A percentile compares a stretch with the other conserved stretches of the same genome.
Evolutionary conservation across 2,329 filamentous ascomycete genomes (phyloP).

Genomic region (Diplodia mutila): DNA sequence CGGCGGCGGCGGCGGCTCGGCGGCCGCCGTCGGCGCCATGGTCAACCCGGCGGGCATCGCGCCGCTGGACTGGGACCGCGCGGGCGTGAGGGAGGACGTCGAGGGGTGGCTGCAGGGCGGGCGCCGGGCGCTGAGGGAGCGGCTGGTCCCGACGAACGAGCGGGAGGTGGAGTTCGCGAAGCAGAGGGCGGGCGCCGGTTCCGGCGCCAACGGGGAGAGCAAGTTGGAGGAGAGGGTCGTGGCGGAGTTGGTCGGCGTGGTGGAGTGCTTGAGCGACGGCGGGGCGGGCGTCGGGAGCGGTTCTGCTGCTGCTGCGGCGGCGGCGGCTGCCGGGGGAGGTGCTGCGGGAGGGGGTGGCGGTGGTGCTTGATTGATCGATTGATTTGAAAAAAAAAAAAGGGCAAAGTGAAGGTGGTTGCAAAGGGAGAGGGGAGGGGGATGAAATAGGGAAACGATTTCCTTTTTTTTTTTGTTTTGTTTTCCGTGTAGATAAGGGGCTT

Average conservation of each 20-base stretch:
- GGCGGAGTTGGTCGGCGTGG: conserved; percentile 39
- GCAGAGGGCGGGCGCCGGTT: conserved; percentile 48
- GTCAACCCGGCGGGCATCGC: conserved; percentile 65
- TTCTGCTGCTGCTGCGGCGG: too few species aligned
- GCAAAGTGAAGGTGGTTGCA: background rate
- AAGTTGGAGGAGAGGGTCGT: conserved; percentile 77
- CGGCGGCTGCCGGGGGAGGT: too few species aligned
- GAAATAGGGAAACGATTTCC: background rate
- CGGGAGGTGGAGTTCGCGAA: conserved; percentile 68
- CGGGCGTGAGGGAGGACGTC: conserved; percentile 75
- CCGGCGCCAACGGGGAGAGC: conserved; percentile 57
- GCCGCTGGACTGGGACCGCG: conserved; percentile 74
- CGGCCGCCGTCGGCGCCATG: conserved; percentile 39
- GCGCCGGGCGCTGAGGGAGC: conserved; percentile 66
- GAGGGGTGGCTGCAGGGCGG: conserved; percentile 77
- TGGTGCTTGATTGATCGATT: background rate
- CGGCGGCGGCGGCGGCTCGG: too few species aligned
- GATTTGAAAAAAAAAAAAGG: background rate
- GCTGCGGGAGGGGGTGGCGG: too few species aligned
- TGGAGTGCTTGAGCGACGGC: conserved; percentile 42
- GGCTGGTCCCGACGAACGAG: conserved; percentile 72
- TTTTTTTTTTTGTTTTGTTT: background rate
- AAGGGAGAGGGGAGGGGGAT: background rate
- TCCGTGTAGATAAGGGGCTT: background rate
- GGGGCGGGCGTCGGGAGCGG: background rate